Conservation (phyloP, 2,329 filamentous ascomycete genomes). For the Cladosporium velox region DNA sequence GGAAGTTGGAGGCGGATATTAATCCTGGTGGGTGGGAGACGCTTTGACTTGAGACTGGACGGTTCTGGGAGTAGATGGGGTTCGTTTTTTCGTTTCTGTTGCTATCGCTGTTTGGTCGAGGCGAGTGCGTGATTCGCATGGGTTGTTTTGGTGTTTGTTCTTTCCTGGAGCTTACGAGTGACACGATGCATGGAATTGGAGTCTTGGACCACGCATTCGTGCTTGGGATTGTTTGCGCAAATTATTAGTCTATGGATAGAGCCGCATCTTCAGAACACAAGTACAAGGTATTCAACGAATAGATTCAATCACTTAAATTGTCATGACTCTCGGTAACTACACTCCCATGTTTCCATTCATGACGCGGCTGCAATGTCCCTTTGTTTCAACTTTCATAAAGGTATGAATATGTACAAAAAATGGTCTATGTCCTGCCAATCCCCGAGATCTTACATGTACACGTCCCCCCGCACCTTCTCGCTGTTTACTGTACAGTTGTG, state of each 20-base stretch:
- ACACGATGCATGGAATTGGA: neutral
- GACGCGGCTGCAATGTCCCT: neutral
- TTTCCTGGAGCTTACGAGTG: neutral
- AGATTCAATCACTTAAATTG: neutral
- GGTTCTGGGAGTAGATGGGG: neutral
- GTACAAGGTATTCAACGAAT: neutral
- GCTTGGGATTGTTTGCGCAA: neutral
- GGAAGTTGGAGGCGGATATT: constrained; percentile 90
- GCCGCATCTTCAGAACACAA: neutral
- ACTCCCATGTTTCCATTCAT: neutral
- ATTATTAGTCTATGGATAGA: neutral
- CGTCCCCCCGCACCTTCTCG: neutral
- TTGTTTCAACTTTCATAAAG: neutral
- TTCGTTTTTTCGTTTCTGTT: neutral
- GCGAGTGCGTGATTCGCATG: neutral
- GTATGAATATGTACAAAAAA: constrained; percentile 1
- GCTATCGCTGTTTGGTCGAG: neutral
- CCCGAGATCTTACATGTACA: neutral
- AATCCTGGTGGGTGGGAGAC: constrained; percentile 98
- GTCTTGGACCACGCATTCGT: neutral
- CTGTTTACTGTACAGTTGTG: neutral
- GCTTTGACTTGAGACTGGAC: constrained; percentile 36
- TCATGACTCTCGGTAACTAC: too few relatives aligned
- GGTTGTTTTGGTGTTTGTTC: neutral
- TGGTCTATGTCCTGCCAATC: neutral